phyloP scores from a whole-genome alignment of 306 rosid species.

The Corylus americana region DNA sequence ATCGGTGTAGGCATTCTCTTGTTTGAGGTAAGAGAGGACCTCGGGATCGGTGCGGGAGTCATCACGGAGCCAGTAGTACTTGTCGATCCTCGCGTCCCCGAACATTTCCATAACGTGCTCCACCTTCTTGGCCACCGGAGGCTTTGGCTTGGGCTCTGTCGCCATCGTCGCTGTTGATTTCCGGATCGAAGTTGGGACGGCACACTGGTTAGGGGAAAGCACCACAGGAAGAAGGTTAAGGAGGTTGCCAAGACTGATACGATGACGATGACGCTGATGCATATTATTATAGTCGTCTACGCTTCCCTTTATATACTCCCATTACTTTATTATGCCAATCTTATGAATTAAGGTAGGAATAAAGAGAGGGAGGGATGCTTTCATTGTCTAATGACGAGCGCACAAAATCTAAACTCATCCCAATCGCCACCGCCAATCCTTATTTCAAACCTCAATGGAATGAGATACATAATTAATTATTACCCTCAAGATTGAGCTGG shows the following conservation, averaged over 20 bases:
- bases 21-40: constrained; percentile 59
- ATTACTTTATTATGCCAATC: background rate
- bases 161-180: constrained; percentile 26
- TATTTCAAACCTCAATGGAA: too few relatives aligned
- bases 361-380: too few relatives aligned
- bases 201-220: background rate
- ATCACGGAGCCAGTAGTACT: constrained; percentile 89
- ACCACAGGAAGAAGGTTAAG: background rate
- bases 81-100: constrained; percentile 73
- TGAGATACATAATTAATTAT: too few relatives aligned
- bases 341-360: too few relatives aligned
- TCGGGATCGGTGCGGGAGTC: constrained; percentile 74
- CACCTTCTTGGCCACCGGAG: constrained; percentile 82
- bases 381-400: too few relatives aligned
- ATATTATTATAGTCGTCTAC: background rate
- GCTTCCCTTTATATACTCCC: background rate
- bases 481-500: too few relatives aligned
- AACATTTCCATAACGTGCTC: constrained; percentile 71
- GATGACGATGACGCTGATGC: background rate
- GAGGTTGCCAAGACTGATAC: background rate
- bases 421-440: too few relatives aligned
- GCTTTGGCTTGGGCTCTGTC: constrained; percentile 40
- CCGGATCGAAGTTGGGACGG: background rate
- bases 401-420: too few relatives aligned
- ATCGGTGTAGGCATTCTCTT: constrained; percentile 66